Evolutionary conservation across 176 grass and related monocot species (phyloP), one percentile per base, ranked within the genome.

Genomic region (Leersia perrieri): DNA sequence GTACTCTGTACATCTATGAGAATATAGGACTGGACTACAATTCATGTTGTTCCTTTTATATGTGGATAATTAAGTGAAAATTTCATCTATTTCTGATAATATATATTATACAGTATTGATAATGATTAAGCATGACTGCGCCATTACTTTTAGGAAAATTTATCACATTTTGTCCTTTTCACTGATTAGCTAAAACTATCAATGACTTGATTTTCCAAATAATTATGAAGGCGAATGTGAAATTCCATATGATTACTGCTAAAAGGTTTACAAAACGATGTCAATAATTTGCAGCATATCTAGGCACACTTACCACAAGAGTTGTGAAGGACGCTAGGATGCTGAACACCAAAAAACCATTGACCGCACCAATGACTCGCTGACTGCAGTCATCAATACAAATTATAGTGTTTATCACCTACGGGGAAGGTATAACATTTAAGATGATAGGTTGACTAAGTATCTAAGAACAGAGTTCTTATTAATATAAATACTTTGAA

Each of bases 221-320:
- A 74, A 38, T 68, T 45, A 79, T 74, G 38, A 62, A 67, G 0
- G 0, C 68, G 39, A 30, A 73, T 79, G 29, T 60, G 73, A 38
- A 49, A 63, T 11, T 60, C 14, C 31, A 49, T 16, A 30, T 51
- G 6, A 14, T 1, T 23, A 85, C 15, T 10, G 7, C 77, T 79
- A 36, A 36, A 42, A 64, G 31, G 41, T 30, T 49, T 29, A 49
- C 27, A 72, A 9, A 72, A 49, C 3, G 0, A 49, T 72, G 14
- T 31, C 22, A 29, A 72, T 49, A 28, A 20, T 39, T 30, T 27
- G 28, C 20, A 63, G 47, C 64, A 84, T 60, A 62, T 69, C 7
- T 77, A 58, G 28, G 42, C 67, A 70, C 33, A 91, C 72, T 91
- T 92, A 98, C 95, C 90, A 94, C 88, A 79, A 98, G 95, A 93